Base-by-base conservation (phyloP, 257 asterid genomes). In the Ophiorrhiza pumila region DNA sequence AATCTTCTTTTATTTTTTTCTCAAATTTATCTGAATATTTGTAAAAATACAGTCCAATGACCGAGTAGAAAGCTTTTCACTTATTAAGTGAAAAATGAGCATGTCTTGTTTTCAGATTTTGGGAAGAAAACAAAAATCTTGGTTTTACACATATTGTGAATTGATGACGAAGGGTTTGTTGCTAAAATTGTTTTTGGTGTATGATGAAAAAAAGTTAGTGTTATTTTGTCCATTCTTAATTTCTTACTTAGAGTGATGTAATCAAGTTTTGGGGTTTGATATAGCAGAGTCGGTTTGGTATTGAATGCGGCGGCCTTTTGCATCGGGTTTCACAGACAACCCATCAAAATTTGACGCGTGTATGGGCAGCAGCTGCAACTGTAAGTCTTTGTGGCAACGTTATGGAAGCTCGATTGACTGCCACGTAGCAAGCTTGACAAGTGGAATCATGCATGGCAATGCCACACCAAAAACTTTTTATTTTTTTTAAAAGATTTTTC, bases 221-320 rank as follows among this genome's bases (percentile, higher is more conserved):
- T 37, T 29, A 41, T 72, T 71, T 77, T 66, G 81, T 78, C 81
- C 35, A 34, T 18, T 71, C 4, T n/a, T 72, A n/a, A 42, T 11
- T 18, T 71, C 4, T n/a, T 72, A n/a, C 52, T 11, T 47, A 9
- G 71, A 31, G 31, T 68, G 75, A 67, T 73, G 75, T 61, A 27
- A 72, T 49, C 59, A 67, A 57, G 13, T 39, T 68, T 78, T 70
- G 63, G 76, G 49, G 27, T 71, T 14, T 6, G 20, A 9, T 14
- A 23, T 35, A 10, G 25, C 39, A 12, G 35, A 50, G 43, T 70
- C 53, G 61, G 76, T 45, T 71, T 52, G 45, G 47, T 23, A 56
- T 75, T 63, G 9, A 72, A 56, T 56, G 7, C 37, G 29, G 8
- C 25, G 17, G 11, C 32, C 52, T 56, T 46, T 69, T 65, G 70